Evolutionary conservation across 2,329 filamentous ascomycete genomes (phyloP), one percentile per base, ranked within the genome.

Genomic region (Botrytis hyacinthi): DNA sequence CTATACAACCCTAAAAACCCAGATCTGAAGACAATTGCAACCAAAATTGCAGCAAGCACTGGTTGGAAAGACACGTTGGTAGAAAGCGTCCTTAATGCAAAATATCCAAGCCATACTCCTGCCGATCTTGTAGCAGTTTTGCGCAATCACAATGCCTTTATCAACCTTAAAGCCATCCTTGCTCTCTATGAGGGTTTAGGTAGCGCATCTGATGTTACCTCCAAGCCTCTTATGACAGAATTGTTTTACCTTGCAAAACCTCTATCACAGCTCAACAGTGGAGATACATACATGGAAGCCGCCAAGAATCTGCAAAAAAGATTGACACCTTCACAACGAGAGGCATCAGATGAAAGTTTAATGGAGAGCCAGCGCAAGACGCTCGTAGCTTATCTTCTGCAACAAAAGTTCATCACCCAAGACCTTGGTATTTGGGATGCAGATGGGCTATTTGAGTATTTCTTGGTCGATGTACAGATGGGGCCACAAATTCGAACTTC

Each of bases 391-490:
- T 67, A 35, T 37, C 35, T 67, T 18, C 20, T 67, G n/a, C 40
- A 67, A 8, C 42, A 67, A 8, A 46, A 22, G 14, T 46, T 37
- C 1, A 67, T 67, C 63, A 67, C 42, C 4, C 22, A n/a, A 7
- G 63, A 67, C 16, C 63, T 67, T 32, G 44, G 32, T 10, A 67
- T 78, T n/a, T 46, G 35, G 8, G 76, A 79, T 62, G 76, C 76
- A 4, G 77, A 81, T 70, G 74, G 75, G 10, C 71, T 83, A 4
- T 82, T 78, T 48, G 79, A 79, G 44, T 78, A 74, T 71, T 80
- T 82, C 66, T 74, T 82, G 10, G 79, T 82, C 16, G 81, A 83
- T 73, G 75, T 79, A 5, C 72, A 80, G 40, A 82, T 82, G 79
- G 75, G 78, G 1, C 18, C 81, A 2, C 72, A 68, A 40, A 61